These are phyloP conservation scores for Spiromastix sp. DNA, from an alignment of 2,329 filamentous ascomycete genomes.

Conservation along the genomic window DNA sequence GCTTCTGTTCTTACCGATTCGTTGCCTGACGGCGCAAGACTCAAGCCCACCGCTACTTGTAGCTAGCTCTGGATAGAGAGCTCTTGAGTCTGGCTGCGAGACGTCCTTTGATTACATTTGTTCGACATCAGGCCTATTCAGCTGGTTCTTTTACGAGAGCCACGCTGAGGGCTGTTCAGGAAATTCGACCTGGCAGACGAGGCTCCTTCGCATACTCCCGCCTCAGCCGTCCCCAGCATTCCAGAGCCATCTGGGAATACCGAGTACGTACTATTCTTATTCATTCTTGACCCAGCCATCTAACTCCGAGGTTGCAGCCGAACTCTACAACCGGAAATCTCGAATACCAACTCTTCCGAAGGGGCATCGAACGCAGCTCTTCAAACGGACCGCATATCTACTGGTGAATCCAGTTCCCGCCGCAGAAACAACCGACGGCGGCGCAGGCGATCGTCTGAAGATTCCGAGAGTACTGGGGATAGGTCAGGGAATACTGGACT, in stretches of 20 bases:
- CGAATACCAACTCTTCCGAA: not conserved
- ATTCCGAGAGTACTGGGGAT: conserved; percentile 12
- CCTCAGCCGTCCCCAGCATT: conserved; percentile 59
- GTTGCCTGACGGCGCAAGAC: no score
- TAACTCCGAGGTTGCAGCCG: conserved; percentile 6
- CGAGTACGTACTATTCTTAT: conserved; percentile 39
- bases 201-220: conserved; percentile 43
- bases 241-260: conserved; percentile 48
- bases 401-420: conserved; percentile 11
- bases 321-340: not conserved
- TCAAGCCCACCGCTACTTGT: conserved; percentile 3
- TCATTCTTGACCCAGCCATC: conserved; percentile 23
- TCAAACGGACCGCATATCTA: conserved; percentile 1
- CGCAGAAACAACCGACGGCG: conserved; percentile 18
- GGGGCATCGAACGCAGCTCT: conserved; percentile 1
- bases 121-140: conserved; percentile 24
- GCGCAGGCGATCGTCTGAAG: conserved; percentile 21
- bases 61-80: conserved; percentile 4
- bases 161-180: conserved; percentile 33
- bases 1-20: no score
- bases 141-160: conserved; percentile 36
- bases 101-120: not conserved
- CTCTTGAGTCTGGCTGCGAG: conserved; percentile 5
- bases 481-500: conserved; percentile 15
- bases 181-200: conserved; percentile 66